Evolutionary conservation across 2,329 filamentous ascomycete species (phyloP).

Genomic region (Ceratocystis colombiana): DNA sequence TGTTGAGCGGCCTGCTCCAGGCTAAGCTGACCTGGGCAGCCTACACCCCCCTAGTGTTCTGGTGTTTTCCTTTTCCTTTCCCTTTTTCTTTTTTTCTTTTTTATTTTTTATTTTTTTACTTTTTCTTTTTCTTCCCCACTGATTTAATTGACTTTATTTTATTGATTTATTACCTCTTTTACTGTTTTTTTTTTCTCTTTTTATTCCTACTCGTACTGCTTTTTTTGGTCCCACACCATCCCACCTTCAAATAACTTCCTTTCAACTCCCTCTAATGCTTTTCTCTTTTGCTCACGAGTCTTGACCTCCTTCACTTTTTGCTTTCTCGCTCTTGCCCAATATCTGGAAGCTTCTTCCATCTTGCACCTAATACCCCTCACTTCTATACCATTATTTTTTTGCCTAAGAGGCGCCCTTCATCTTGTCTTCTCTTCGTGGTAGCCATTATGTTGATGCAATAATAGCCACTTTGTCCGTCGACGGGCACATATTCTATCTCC

Average conservation of each 20-base stretch:
- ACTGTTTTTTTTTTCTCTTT: conserved; percentile 1
- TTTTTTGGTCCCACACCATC: conserved; percentile 18
- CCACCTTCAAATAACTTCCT: conserved; percentile 22
- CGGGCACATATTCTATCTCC: conserved; percentile 19
- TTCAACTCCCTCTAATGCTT: conserved; percentile 16
- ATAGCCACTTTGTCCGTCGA: conserved; percentile 23
- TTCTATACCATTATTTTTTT: conserved; percentile 7
- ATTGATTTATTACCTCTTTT: not conserved
- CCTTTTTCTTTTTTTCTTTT: no score
- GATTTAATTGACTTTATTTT: no score
- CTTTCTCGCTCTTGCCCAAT: conserved; percentile 7
- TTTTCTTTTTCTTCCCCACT: not conserved
- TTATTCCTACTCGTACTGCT: conserved; percentile 10
- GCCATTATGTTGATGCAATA: conserved; percentile 24
- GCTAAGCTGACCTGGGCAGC: not conserved
- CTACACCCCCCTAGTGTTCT: not conserved
- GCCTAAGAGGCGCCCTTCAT: conserved; percentile 23
- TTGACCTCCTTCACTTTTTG: conserved; percentile 18
- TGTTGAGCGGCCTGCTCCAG: conserved; percentile 23
- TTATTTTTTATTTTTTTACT: not conserved
- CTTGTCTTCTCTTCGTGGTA: conserved; percentile 17
- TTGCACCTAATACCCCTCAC: not conserved
- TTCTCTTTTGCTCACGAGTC: not conserved
- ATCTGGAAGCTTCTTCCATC: not conserved
- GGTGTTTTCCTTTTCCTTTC: conserved; percentile 21